Evolutionary conservation across 495 filamentous ascomycete genomes (phyloP), one percentile per base, ranked within the genome.

Genomic region (Hypoxylon rickii): DNA sequence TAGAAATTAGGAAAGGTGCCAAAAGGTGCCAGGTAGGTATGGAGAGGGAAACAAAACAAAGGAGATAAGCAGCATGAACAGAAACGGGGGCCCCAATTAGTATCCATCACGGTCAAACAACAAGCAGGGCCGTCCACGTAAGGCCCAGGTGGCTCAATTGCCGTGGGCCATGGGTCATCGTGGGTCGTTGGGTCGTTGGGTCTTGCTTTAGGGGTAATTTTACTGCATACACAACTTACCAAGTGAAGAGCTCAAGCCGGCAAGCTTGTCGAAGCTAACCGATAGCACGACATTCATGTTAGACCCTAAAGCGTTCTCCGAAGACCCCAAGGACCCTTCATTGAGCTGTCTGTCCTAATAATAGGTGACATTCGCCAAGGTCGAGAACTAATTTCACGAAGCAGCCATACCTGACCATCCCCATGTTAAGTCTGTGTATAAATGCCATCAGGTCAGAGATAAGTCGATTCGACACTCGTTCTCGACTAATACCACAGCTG

Each of bases 211-310:
- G 58, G 48, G 47, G 45, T 13, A 61, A n/a, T 24, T 44, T 31
- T 47, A 40, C 36, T 55, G n/a, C n/a, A n/a, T n/a, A n/a, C n/a
- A n/a, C n/a, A n/a, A n/a, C n/a, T n/a, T n/a, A n/a, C n/a, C n/a
- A n/a, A n/a, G n/a, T n/a, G n/a, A n/a, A n/a, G n/a, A 56, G 41
- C 38, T 21, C 13, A 20, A 38, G 26, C 17, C 29, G 45, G 40
- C 38, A 46, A n/a, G 31, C 34, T 32, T 55, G 41, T 47, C 58
- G 42, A 61, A 51, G 46, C 46, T 51, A 61, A 51, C 36, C 12
- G 10, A 52, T 16, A 51, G 42, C n/a, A 38, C 44, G 42, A 47
- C 13, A 19, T 24, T 32, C 48, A 33, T 38, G 37, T 7, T 24
- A 13, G 39, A n/a, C 38, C 42, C 32, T 47, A 58, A 37, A 12